Evolutionary conservation across 495 filamentous ascomycete species (phyloP).

Genomic region (Lasiosphaeria hispida): DNA sequence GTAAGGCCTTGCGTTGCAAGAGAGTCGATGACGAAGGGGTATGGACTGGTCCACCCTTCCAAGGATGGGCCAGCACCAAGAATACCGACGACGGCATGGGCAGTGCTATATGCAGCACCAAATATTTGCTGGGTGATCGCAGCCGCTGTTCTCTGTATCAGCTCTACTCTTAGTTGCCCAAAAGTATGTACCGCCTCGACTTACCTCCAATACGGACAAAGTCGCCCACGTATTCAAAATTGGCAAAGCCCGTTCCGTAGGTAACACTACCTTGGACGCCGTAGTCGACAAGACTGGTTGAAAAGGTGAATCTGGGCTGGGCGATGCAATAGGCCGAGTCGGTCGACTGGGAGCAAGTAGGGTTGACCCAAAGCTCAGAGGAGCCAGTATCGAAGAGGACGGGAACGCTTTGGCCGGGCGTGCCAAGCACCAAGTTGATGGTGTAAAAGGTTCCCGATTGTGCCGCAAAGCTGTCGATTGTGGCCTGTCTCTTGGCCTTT

Average conservation of each 20-base stretch:
- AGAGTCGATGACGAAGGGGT: slow-evolving; percentile 63
- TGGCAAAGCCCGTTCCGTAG: slow-evolving; percentile 27
- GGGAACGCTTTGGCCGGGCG: slow-evolving; percentile 33
- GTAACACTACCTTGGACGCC: slow-evolving; percentile 20
- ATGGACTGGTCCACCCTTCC: slow-evolving; percentile 44
- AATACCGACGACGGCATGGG: slow-evolving; percentile 55
- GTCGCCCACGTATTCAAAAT: slow-evolving; percentile 31
- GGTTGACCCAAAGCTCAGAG: slow-evolving; percentile 40
- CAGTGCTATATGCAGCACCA: slow-evolving; percentile 35
- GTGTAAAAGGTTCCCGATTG: slow-evolving; percentile 20
- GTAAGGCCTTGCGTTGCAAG: slow-evolving; percentile 60
- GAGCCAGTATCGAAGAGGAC: slow-evolving; percentile 44
- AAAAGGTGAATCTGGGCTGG: slow-evolving; percentile 32
- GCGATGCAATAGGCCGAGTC: slow-evolving; percentile 25
- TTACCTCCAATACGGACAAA: slow-evolving; percentile 24
- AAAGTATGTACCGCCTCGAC: not conserved
- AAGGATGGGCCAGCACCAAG: slow-evolving; percentile 67
- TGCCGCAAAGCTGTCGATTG: not conserved
- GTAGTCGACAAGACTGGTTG: slow-evolving; percentile 20
- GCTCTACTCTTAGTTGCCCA: not conserved
- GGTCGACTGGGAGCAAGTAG: slow-evolving; percentile 17
- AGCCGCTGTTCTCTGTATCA: slow-evolving; percentile 17
- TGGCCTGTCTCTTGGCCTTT: slow-evolving; percentile 16
- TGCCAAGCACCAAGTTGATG: slow-evolving; percentile 20
- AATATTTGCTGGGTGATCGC: slow-evolving; percentile 41